phyloP scores from a whole-genome alignment of 768 basidiomycete genomes.

The Mycena alexandri region DNA sequence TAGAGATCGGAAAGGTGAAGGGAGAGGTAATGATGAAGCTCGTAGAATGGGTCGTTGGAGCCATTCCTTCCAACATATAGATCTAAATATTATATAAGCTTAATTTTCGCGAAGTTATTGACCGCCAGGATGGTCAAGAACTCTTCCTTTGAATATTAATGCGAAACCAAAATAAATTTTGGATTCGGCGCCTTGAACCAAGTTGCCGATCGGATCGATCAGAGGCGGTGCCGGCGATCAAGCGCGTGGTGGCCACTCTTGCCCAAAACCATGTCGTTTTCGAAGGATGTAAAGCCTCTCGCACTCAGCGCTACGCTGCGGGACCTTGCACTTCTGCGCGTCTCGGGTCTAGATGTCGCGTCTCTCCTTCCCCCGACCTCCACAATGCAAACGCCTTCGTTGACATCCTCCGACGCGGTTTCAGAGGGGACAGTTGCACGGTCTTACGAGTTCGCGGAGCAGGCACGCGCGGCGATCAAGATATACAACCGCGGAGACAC shows the following conservation, averaged over 20 bases:
- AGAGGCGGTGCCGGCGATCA: too few species aligned
- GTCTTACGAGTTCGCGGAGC: conserved; percentile 71
- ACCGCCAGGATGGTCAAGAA: not conserved
- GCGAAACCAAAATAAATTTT: too few species aligned
- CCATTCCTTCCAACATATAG: conserved; percentile 32
- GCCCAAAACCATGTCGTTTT: not conserved
- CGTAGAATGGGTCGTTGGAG: conserved; percentile 73
- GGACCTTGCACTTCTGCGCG: conserved; percentile 79
- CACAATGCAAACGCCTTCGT: conserved; percentile 23
- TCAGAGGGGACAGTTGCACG: conserved; percentile 56
- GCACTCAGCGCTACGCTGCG: conserved; percentile 71
- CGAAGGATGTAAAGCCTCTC: conserved; percentile 62
- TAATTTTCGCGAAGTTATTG: not conserved
- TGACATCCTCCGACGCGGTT: conserved; percentile 29
- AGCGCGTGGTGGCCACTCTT: too few species aligned
- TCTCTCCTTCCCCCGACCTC: conserved; percentile 41
- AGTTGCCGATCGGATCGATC: too few species aligned
- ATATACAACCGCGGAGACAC: conserved; percentile 65
- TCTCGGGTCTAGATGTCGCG: conserved; percentile 59
- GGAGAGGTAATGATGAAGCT: conserved; percentile 79
- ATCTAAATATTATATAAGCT: not conserved
- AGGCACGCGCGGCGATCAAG: conserved; percentile 69
- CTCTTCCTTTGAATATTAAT: too few species aligned
- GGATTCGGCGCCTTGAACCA: too few species aligned
- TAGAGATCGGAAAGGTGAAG: conserved; percentile 73